A percentile compares a stretch with the other conserved stretches of the same genome.
These are phyloP conservation scores for Bipolaris bicolor DNA, from an alignment of 2,329 filamentous ascomycete genomes.

Conservation along the genomic window DNA sequence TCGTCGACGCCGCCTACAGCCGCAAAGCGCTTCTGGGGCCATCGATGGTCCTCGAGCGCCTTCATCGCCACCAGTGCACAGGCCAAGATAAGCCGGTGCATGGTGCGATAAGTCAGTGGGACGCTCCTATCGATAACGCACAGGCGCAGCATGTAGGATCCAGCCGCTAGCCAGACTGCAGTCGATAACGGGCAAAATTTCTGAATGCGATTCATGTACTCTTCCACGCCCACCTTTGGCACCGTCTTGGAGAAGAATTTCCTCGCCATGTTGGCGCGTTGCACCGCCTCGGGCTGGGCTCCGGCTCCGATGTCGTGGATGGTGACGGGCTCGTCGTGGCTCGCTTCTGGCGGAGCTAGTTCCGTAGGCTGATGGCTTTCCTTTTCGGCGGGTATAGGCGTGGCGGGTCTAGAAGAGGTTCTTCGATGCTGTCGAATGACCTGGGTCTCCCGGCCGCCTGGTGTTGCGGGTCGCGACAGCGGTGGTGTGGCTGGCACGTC, in stretches of 20 bases:
- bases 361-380: constrained; percentile 48
- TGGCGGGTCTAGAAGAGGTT: constrained; percentile 47
- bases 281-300: constrained; percentile 74
- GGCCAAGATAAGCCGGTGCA: constrained; percentile 84
- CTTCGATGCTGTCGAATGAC: constrained; percentile 38
- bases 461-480: constrained; percentile 66
- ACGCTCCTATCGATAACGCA: constrained; percentile 76
- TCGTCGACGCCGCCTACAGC: constrained; percentile 88
- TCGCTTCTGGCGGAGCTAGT: constrained; percentile 59
- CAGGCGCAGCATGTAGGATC: constrained; percentile 83
- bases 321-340: constrained; percentile 55
- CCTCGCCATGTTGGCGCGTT: constrained; percentile 84
- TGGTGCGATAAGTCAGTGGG: constrained; percentile 80
- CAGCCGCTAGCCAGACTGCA: constrained; percentile 88
- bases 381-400: constrained; percentile 50
- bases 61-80: constrained; percentile 90
- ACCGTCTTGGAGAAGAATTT: constrained; percentile 92
- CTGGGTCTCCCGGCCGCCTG: constrained; percentile 47
- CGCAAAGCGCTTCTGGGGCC: constrained; percentile 81
- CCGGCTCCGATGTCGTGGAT: constrained; percentile 62
- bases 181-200: constrained; percentile 92
- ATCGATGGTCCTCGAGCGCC: constrained; percentile 89
- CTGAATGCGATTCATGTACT: constrained; percentile 87
- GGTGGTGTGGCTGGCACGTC: constrained; percentile 83
- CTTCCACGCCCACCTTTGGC: constrained; percentile 79